Conservation (phyloP, 352 stramenopile genomes). For the Globisporangium polare region DNA sequence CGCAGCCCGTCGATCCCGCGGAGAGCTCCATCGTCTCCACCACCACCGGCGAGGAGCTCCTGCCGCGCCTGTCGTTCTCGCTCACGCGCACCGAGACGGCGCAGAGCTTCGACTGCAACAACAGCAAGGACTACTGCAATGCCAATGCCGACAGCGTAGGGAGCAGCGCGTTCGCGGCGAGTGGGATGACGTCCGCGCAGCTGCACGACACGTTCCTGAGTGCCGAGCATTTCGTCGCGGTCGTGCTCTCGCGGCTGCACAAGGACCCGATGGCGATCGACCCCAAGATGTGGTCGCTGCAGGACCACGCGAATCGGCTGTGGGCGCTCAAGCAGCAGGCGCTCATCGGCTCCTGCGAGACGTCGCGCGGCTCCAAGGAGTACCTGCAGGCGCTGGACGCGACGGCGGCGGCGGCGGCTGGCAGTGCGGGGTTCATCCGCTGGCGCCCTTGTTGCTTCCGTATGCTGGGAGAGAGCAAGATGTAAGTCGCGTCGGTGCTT, state of each 20-base stretch:
- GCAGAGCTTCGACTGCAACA: background rate
- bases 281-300: slow-evolving; percentile 39
- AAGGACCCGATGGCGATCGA: slow-evolving; percentile 46
- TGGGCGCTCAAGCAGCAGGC: slow-evolving; percentile 63
- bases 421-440: slow-evolving; percentile 5
- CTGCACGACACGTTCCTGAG: slow-evolving; percentile 16
- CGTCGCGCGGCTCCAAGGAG: slow-evolving; percentile 39
- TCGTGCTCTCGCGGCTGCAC: slow-evolving; percentile 50
- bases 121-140: too few species aligned
- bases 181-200: slow-evolving; percentile 5
- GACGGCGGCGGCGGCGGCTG: slow-evolving; percentile 1
- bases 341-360: slow-evolving; percentile 55
- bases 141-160: background rate
- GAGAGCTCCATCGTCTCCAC: background rate
- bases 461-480: slow-evolving; percentile 42
- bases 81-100: slow-evolving; percentile 11
- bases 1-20: background rate
- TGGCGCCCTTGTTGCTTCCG: slow-evolving; percentile 38
- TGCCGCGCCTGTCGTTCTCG: slow-evolving; percentile 8
- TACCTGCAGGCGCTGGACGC: slow-evolving; percentile 21
- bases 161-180: background rate
- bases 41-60: slow-evolving; percentile 1
- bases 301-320: slow-evolving; percentile 37
- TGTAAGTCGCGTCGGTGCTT: slow-evolving; percentile 26
- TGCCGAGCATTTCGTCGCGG: slow-evolving; percentile 53